These are phyloP conservation scores for Apiosordaria backusii DNA, from an alignment of 495 filamentous ascomycete species.

Conservation along the genomic window DNA sequence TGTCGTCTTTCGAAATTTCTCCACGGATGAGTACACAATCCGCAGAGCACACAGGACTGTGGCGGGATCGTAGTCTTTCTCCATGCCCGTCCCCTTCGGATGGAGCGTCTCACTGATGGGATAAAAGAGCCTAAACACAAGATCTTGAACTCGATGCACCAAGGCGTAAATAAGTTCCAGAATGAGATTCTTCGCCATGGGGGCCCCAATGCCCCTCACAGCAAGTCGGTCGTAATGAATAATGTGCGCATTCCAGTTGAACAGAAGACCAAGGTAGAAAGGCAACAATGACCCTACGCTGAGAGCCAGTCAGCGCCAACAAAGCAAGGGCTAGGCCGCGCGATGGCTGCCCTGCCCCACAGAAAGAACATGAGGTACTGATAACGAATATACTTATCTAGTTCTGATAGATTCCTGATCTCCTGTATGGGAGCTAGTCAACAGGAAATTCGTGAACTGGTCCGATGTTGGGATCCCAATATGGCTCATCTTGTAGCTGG, in stretches of 20 bases:
- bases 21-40: neutral
- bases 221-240: neutral
- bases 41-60: neutral
- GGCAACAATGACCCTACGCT: neutral
- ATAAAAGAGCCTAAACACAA: neutral
- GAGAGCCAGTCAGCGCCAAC: neutral
- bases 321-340: neutral
- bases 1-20: neutral
- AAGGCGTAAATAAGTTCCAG: neutral
- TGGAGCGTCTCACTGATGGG: neutral
- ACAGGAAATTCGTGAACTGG: too few species aligned
- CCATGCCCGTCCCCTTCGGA: neutral
- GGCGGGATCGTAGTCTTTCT: neutral
- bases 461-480: too few species aligned
- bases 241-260: neutral
- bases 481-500: too few species aligned
- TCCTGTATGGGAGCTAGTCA: too few species aligned
- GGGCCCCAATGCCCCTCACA: neutral
- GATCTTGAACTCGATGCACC: neutral
- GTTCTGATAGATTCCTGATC: too few species aligned
- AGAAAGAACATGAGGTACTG: too few species aligned
- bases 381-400: too few species aligned
- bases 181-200: neutral
- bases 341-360: too few species aligned
- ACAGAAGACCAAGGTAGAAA: neutral